Conservation (phyloP, 1,284 basidiomycete genomes). For the Ceratobasidium sp. region DNA sequence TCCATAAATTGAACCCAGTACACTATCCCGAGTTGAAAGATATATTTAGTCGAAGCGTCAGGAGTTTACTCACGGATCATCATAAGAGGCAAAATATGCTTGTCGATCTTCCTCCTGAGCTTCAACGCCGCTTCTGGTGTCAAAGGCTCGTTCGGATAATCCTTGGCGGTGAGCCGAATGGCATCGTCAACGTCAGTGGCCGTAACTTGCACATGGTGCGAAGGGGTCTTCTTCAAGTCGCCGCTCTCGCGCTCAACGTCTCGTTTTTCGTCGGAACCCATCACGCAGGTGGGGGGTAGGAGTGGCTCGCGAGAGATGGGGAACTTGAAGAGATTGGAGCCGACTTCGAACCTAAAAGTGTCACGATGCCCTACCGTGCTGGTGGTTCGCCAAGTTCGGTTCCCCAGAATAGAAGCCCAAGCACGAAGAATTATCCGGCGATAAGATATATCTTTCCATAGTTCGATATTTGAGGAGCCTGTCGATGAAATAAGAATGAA, state of each 20-base stretch:
- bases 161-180: constrained; percentile 10
- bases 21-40: constrained; percentile 8
- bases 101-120: constrained; percentile 49
- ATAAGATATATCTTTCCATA: constrained; percentile 25
- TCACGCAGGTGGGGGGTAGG: constrained; percentile 6
- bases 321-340: constrained; percentile 16
- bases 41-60: background rate
- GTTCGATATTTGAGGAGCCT: background rate
- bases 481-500: constrained; percentile 11
- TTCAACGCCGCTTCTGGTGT: constrained; percentile 45
- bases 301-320: constrained; percentile 13
- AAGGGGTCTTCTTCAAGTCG: constrained; percentile 36
- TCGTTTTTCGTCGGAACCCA: constrained; percentile 27
- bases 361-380: background rate
- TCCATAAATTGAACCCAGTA: constrained; percentile 49
- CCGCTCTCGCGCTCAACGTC: constrained; percentile 38
- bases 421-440: constrained; percentile 19
- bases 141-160: constrained; percentile 28
- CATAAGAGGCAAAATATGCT: constrained; percentile 48
- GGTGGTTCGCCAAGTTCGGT: constrained; percentile 29
- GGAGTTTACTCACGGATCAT: constrained; percentile 47
- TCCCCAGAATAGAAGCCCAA: constrained; percentile 38
- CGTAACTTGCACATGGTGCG: constrained; percentile 36
- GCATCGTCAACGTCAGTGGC: constrained; percentile 36
- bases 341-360: constrained; percentile 10